Percentiles rank a stretch among this genome's conserved stretches.
Conservation (phyloP, 345 rosid species). For the Rhizophora mangle region DNA sequence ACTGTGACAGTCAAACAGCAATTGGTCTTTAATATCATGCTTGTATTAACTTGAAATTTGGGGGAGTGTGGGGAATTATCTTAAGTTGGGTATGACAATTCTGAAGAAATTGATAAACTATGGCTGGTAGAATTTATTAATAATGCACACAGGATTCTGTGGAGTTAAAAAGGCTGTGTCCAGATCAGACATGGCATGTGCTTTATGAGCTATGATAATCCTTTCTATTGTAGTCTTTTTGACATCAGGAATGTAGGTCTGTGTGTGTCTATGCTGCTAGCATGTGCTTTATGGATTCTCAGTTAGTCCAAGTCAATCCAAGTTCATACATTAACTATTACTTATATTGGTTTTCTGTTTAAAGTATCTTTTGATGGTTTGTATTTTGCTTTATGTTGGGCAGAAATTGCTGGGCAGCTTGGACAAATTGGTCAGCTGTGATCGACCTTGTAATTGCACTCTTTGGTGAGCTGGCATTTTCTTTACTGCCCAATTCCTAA, state of each 20-base stretch:
- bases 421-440: conserved; percentile 78
- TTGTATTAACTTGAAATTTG: too few relatives aligned
- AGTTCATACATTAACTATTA: neutral
- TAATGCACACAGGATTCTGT: neutral
- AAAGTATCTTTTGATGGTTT: conserved; percentile 1
- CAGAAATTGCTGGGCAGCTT: conserved; percentile 74
- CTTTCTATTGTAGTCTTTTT: neutral
- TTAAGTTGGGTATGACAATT: neutral
- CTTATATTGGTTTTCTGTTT: neutral
- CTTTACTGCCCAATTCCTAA: conserved; percentile 6
- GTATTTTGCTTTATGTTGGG: conserved; percentile 14
- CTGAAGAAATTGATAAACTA: neutral
- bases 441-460: conserved; percentile 59
- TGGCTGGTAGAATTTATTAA: neutral
- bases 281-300: neutral
- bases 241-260: neutral
- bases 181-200: conserved; percentile 1
- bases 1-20: too few relatives aligned
- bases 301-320: neutral
- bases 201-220: neutral
- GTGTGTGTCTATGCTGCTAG: conserved; percentile 5
- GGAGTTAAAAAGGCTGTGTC: neutral
- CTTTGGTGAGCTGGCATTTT: conserved; percentile 55
- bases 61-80: neutral
- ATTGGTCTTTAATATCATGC: too few relatives aligned